Conservation (phyloP, 139 green algal species). For the Diplosphaera chodatii region DNA sequence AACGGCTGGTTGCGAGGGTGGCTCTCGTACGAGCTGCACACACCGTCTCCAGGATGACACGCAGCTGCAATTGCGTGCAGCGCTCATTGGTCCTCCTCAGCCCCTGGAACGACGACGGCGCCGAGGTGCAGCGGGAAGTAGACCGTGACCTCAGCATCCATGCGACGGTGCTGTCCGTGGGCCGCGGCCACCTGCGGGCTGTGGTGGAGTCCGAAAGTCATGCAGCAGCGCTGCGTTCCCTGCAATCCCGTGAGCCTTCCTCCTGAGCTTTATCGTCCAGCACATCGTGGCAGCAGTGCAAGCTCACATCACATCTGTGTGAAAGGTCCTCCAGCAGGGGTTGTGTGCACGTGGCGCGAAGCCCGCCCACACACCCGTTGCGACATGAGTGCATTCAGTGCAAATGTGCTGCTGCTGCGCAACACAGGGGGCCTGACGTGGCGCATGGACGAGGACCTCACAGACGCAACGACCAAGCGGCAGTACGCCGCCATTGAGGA, state of each 20-base stretch:
- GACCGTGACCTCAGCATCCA: background rate
- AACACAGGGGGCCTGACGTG: background rate
- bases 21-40: too few relatives aligned
- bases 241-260: background rate
- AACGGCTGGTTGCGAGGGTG: too few relatives aligned
- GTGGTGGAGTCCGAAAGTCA: background rate
- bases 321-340: too few relatives aligned
- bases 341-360: too few relatives aligned
- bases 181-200: background rate
- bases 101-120: too few relatives aligned
- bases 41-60: too few relatives aligned
- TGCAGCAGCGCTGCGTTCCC: background rate
- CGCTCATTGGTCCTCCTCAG: constrained; percentile 26
- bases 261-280: too few relatives aligned
- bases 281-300: too few relatives aligned
- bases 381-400: background rate
- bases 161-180: background rate
- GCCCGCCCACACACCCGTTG: background rate
- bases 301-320: too few relatives aligned
- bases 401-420: constrained; percentile 23
- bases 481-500: constrained; percentile 19
- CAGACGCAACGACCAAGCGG: constrained; percentile 4
- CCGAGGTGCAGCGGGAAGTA: too few relatives aligned
- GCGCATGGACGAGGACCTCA: constrained; percentile 15
- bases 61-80: too few relatives aligned